Percentiles rank a stretch among this genome's conserved stretches.
Evolutionary conservation across 1,139 yeast species (phyloP).

Genomic region (Scheffersomyces quercinus): DNA sequence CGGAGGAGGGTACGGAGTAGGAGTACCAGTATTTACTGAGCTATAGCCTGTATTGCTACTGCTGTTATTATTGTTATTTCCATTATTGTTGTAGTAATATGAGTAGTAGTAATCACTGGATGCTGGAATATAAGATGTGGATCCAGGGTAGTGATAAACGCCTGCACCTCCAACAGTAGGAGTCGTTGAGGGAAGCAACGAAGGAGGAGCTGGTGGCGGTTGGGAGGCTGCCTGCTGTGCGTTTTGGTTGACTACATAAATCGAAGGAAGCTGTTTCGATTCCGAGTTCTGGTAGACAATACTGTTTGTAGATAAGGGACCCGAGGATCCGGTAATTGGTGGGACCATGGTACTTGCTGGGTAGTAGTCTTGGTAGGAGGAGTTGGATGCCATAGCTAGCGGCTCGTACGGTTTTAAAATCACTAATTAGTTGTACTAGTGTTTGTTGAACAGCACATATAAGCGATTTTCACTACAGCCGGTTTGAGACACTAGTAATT

Average conservation of each 20-base stretch:
- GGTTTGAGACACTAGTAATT: too few species aligned
- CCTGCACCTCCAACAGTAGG: too few species aligned
- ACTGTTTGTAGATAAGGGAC: constrained; percentile 1
- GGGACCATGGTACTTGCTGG: constrained; percentile 2
- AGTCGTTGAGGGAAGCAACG: constrained; percentile 2
- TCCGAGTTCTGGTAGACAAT: constrained; percentile 7
- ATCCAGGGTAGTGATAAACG: neutral
- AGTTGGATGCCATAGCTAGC: too few species aligned
- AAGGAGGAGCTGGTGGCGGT: constrained; percentile 2
- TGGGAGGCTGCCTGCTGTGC: constrained; percentile 1
- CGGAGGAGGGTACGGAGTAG: constrained; percentile 1
- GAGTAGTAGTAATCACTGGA: constrained; percentile 5
- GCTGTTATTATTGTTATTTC: neutral
- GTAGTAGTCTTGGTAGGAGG: constrained; percentile 7
- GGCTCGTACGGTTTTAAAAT: too few species aligned
- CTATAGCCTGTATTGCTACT: too few species aligned
- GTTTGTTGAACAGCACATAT: too few species aligned
- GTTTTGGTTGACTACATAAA: constrained; percentile 4
- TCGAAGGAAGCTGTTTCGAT: constrained; percentile 10
- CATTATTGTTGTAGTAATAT: constrained; percentile 8
- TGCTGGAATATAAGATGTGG: neutral
- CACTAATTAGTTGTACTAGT: too few species aligned
- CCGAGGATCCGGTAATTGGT: neutral
- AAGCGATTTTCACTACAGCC: too few species aligned
- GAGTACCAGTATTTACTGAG: neutral